phyloP scores from a whole-genome alignment of 306 rosid genomes.

The Dryas alaskensis region DNA sequence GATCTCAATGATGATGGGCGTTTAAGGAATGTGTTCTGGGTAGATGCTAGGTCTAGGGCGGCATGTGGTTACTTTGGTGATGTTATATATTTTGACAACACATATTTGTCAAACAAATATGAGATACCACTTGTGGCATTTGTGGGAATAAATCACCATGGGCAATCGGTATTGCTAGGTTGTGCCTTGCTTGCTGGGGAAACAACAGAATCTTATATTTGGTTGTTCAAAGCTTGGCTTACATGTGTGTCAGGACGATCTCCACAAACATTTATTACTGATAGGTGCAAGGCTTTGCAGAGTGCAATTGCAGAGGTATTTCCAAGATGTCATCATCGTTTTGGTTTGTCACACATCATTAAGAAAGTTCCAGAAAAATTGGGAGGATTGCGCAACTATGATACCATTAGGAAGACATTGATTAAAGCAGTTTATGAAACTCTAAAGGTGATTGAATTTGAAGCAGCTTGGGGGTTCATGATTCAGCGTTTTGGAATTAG shows the following conservation, averaged over 20 bases:
- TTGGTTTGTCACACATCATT: slow-evolving; percentile 81
- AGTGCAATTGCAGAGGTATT: slow-evolving; percentile 59
- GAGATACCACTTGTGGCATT: slow-evolving; percentile 88
- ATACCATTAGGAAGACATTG: slow-evolving; percentile 71
- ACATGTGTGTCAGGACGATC: slow-evolving; percentile 56
- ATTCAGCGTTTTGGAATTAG: slow-evolving; percentile 67
- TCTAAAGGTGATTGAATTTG: slow-evolving; percentile 83
- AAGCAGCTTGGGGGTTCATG: slow-evolving; percentile 85
- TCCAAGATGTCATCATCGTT: slow-evolving; percentile 73
- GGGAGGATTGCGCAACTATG: slow-evolving; percentile 80
- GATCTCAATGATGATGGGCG: slow-evolving; percentile 83
- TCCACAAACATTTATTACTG: slow-evolving; percentile 80
- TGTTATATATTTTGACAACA: slow-evolving; percentile 68
- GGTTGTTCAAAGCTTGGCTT: slow-evolving; percentile 87
- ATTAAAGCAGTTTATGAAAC: slow-evolving; percentile 74
- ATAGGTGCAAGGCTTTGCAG: slow-evolving; percentile 73
- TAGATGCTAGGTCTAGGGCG: slow-evolving; percentile 77
- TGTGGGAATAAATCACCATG: slow-evolving; percentile 89
- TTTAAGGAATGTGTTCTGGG: slow-evolving; percentile 81
- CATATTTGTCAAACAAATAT: slow-evolving; percentile 69
- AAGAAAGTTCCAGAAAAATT: slow-evolving; percentile 83
- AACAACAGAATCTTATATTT: slow-evolving; percentile 61
- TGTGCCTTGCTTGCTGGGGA: slow-evolving; percentile 90
- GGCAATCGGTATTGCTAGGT: slow-evolving; percentile 74
- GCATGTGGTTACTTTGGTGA: slow-evolving; percentile 80